Percentiles rank a stretch among this genome's conserved stretches.
Conservation (phyloP, 805 yeast species). For the Brettanomyces nanus region DNA sequence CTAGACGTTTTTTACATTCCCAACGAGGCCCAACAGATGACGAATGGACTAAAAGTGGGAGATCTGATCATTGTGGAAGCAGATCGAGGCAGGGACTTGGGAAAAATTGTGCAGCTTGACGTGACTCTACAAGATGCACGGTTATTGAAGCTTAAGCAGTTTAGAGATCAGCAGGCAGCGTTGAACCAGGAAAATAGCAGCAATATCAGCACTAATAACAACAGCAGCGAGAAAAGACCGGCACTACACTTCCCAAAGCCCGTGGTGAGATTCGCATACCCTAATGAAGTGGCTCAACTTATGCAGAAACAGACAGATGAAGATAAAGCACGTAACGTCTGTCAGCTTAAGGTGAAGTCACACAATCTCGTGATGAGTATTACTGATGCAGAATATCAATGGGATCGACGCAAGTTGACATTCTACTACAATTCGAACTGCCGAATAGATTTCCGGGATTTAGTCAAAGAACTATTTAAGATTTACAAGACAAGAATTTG, state of each 20-base stretch:
- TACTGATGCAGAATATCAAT: conserved; percentile 77
- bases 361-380: conserved; percentile 47
- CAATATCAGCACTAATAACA: conserved; percentile 4
- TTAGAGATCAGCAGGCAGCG: conserved; percentile 65
- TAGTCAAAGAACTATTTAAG: conserved; percentile 66
- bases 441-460: conserved; percentile 70
- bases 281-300: conserved; percentile 52
- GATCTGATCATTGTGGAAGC: conserved; percentile 80
- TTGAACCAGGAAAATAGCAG: conserved; percentile 30
- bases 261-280: conserved; percentile 53
- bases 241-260: conserved; percentile 62
- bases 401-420: conserved; percentile 75
- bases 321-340: conserved; percentile 54
- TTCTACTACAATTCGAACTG: conserved; percentile 58
- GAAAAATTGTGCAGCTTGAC: conserved; percentile 50
- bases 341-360: conserved; percentile 48
- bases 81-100: conserved; percentile 73
- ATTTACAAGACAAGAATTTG: conserved; percentile 76
- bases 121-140: conserved; percentile 62
- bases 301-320: conserved; percentile 57
- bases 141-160: conserved; percentile 54
- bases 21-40: conserved; percentile 16
- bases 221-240: conserved; percentile 24
- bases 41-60: conserved; percentile 35
- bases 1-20: conserved; percentile 69